These are phyloP conservation scores for Oryza meyeriana DNA, from an alignment of 176 grass and related monocot genomes.

Conservation along the genomic window DNA sequence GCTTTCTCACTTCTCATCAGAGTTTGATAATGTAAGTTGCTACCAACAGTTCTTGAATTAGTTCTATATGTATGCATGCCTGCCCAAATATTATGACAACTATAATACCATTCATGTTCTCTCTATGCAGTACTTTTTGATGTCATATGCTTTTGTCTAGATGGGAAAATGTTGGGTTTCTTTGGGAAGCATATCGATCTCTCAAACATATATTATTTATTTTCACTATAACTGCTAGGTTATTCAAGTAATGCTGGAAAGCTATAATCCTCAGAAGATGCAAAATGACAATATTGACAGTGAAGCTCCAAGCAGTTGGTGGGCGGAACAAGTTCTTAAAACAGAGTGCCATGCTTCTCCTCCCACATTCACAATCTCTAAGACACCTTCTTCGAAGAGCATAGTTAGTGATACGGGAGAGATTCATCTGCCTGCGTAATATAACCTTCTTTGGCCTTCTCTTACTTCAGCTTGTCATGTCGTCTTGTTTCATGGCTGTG, in stretches of 20 bases:
- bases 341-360: constrained; percentile 44
- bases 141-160: constrained; percentile 9
- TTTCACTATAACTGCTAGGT: constrained; percentile 38
- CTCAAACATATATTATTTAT: not conserved
- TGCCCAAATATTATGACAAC: not conserved
- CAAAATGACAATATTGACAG: constrained; percentile 4
- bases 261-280: too few species aligned
- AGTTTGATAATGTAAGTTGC: constrained; percentile 82
- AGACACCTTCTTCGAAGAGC: constrained; percentile 57
- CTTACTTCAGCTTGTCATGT: not conserved
- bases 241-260: constrained; percentile 79
- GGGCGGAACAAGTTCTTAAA: constrained; percentile 49
- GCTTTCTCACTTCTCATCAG: constrained; percentile 77
- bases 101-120: not conserved
- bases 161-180: not conserved
- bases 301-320: not conserved
- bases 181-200: not conserved
- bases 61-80: not conserved
- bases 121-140: not conserved
- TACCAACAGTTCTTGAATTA: not conserved
- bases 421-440: constrained; percentile 63
- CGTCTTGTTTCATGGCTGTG: too few species aligned
- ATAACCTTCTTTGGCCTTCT: constrained; percentile 8
- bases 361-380: constrained; percentile 48
- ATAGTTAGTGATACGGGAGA: constrained; percentile 61